A percentile compares a stretch with the other conserved stretches of the same genome.
Conservation (phyloP, 306 rosid genomes). For the Glycine tomentella region DNA sequence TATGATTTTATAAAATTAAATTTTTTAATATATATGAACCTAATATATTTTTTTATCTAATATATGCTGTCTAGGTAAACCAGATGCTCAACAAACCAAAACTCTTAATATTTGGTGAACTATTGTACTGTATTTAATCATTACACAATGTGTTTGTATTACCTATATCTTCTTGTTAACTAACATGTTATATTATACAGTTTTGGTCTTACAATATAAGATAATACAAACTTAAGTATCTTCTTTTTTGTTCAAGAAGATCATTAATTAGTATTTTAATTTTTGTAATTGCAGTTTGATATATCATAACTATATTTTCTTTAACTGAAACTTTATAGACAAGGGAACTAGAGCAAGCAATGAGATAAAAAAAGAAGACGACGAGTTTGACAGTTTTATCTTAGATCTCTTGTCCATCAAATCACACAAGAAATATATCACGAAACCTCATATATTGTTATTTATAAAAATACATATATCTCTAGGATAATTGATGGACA, state of each 20-base stretch:
- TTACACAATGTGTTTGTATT: too few species aligned
- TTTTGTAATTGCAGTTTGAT: background rate
- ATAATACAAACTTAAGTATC: background rate
- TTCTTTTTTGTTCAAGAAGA: background rate
- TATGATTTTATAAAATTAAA: too few species aligned
- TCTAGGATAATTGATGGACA: background rate
- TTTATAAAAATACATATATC: too few species aligned
- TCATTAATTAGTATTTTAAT: background rate
- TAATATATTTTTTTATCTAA: background rate
- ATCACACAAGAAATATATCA: background rate
- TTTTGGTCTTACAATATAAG: too few species aligned
- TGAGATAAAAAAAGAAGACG: too few species aligned
- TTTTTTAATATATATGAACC: too few species aligned
- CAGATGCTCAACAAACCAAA: too few species aligned
- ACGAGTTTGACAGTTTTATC: background rate
- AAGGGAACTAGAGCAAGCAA: background rate
- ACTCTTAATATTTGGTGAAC: too few species aligned
- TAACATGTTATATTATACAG: too few species aligned
- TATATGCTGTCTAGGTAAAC: conserved; percentile 18
- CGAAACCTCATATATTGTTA: background rate
- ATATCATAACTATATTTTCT: background rate
- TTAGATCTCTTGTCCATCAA: background rate
- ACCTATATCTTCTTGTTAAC: too few species aligned
- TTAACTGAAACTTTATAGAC: background rate
- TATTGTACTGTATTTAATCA: too few species aligned